Percentiles rank a stretch among this genome's conserved stretches.
phyloP scores from a whole-genome alignment of 441 rosid genomes.

The Gossypium armourianum region DNA sequence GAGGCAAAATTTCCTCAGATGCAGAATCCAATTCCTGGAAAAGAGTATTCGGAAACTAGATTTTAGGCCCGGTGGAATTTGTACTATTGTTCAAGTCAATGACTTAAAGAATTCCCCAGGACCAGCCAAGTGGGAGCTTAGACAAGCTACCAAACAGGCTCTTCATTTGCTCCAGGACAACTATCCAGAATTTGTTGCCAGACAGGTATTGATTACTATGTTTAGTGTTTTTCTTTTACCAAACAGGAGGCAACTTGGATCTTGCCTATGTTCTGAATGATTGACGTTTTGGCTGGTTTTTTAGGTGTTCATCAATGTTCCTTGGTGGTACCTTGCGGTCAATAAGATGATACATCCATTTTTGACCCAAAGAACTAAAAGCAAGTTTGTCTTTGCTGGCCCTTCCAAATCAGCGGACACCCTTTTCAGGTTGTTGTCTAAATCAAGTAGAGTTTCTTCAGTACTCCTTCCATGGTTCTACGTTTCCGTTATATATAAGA shows the following conservation, averaged over 20 bases:
- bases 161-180: conserved; percentile 45
- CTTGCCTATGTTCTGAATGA: no score
- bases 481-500: neutral
- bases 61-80: conserved; percentile 38
- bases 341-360: conserved; percentile 35
- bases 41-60: conserved; percentile 38
- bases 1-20: conserved; percentile 31
- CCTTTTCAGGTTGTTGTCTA: conserved; percentile 30
- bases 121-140: conserved; percentile 32
- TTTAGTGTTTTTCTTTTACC: no score
- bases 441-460: conserved; percentile 2
- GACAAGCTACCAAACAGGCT: conserved; percentile 38
- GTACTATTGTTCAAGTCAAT: conserved; percentile 36
- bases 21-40: conserved; percentile 47
- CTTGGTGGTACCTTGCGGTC: conserved; percentile 50
- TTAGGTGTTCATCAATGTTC: conserved; percentile 44
- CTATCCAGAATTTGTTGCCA: conserved; percentile 46
- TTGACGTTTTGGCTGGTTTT: neutral
- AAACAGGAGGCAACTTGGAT: no score
- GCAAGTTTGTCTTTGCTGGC: conserved; percentile 42
- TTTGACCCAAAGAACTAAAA: conserved; percentile 41
- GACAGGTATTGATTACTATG: conserved; percentile 28
- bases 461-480: no score
- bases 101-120: conserved; percentile 50
- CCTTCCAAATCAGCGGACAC: conserved; percentile 35